A percentile compares a stretch with the other conserved stretches of the same genome.
phyloP scores from a whole-genome alignment of 352 stramenopile species.

The Plasmopara halstedii region DNA sequence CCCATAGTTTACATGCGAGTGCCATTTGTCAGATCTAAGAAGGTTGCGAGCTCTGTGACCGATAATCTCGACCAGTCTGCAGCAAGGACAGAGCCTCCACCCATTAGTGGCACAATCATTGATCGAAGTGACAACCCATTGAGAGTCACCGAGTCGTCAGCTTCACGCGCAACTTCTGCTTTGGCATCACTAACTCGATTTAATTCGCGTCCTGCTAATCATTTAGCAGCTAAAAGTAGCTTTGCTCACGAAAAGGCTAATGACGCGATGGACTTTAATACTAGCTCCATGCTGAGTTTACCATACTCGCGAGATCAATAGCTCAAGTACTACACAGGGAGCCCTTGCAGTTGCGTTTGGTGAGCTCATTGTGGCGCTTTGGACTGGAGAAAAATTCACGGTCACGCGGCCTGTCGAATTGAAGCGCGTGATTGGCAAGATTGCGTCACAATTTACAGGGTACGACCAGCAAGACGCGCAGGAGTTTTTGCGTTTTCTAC shows the following conservation, averaged over 20 bases:
- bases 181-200: conserved; percentile 46
- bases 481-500: conserved; percentile 85
- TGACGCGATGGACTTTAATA: conserved; percentile 9
- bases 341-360: conserved; percentile 56
- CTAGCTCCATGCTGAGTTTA: conserved; percentile 14
- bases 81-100: conserved; percentile 7
- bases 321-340: conserved; percentile 49
- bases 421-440: conserved; percentile 68
- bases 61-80: conserved; percentile 25
- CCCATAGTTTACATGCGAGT: conserved; percentile 31
- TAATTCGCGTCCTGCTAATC: conserved; percentile 20
- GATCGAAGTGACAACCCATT: conserved; percentile 22
- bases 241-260: conserved; percentile 9
- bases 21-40: conserved; percentile 33
- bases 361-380: conserved; percentile 62
- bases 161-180: conserved; percentile 22
- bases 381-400: conserved; percentile 48
- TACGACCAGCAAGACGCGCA: conserved; percentile 89
- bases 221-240: conserved; percentile 21
- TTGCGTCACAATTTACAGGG: conserved; percentile 57
- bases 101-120: conserved; percentile 27
- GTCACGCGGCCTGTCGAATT: conserved; percentile 52
- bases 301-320: conserved; percentile 46
- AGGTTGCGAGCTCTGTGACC: conserved; percentile 12
- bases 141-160: conserved; percentile 16